These are phyloP conservation scores for Aspergillus flavus DNA, from an alignment of 2,329 filamentous ascomycete genomes.

Conservation along the genomic window DNA sequence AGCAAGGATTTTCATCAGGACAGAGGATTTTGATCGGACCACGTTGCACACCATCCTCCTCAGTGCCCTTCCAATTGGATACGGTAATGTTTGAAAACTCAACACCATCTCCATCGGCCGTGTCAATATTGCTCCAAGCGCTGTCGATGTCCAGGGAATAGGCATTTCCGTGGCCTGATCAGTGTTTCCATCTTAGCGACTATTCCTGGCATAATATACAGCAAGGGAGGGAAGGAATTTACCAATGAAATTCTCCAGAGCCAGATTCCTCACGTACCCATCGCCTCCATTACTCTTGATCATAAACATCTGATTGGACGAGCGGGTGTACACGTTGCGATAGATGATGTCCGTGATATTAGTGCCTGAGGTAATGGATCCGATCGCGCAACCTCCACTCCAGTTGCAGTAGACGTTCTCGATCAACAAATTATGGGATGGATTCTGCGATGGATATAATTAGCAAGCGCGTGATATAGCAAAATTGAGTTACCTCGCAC, in stretches of 20 bases:
- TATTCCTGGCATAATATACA: neutral
- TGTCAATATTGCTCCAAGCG: slow-evolving; percentile 51
- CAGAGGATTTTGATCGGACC: slow-evolving; percentile 59
- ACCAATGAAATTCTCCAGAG: slow-evolving; percentile 59
- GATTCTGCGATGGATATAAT: slow-evolving; percentile 35
- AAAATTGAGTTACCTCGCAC: slow-evolving; percentile 18
- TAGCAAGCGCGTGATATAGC: neutral
- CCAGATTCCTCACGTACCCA: slow-evolving; percentile 53
- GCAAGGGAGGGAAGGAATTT: neutral
- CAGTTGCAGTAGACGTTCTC: slow-evolving; percentile 65
- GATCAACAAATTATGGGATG: slow-evolving; percentile 56
- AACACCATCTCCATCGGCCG: slow-evolving; percentile 53
- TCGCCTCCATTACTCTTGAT: slow-evolving; percentile 62
- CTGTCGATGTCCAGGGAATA: slow-evolving; percentile 61
- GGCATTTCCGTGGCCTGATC: slow-evolving; percentile 56
- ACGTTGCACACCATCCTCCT: slow-evolving; percentile 51
- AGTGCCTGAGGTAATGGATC: slow-evolving; percentile 54
- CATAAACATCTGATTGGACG: slow-evolving; percentile 64
- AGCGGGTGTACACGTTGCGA: slow-evolving; percentile 59
- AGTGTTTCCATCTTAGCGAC: neutral
- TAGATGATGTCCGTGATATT: slow-evolving; percentile 57
- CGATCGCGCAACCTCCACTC: slow-evolving; percentile 62
- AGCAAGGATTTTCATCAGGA: slow-evolving; percentile 55
- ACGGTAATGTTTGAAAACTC: slow-evolving; percentile 56
- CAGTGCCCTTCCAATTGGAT: slow-evolving; percentile 58